A percentile compares a stretch with the other conserved stretches of the same genome.
Evolutionary conservation across 257 asterid genomes (phyloP).

Genomic region (Anisodus acutangulus): DNA sequence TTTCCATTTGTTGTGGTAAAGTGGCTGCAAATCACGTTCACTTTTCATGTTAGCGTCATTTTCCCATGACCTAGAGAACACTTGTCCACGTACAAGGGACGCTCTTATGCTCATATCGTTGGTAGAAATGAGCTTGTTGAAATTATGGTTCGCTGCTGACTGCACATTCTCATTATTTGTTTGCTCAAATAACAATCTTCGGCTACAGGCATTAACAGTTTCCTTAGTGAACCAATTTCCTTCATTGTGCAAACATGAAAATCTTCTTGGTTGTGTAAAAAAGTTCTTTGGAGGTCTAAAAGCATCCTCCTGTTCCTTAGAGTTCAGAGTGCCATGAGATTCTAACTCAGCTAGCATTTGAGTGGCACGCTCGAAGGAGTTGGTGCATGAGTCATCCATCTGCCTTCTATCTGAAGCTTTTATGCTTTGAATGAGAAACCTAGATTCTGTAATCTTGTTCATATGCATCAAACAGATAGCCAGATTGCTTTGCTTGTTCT

Average conservation of each 20-base stretch:
- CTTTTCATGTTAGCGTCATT: constrained; percentile 22
- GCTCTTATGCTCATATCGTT: not conserved
- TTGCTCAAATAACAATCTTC: constrained; percentile 37
- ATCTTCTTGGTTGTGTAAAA: constrained; percentile 61
- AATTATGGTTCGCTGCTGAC: not conserved
- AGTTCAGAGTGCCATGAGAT: not conserved
- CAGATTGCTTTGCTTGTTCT: constrained; percentile 89
- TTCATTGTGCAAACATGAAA: constrained; percentile 28
- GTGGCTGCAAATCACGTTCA: constrained; percentile 15
- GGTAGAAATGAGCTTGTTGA: constrained; percentile 17
- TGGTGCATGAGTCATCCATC: constrained; percentile 63
- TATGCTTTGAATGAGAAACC: constrained; percentile 71
- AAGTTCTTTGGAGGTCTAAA: constrained; percentile 44
- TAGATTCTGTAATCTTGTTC: constrained; percentile 80
- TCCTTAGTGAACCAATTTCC: constrained; percentile 25
- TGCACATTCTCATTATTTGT: constrained; percentile 22
- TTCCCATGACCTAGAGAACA: not conserved
- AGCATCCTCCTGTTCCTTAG: constrained; percentile 27
- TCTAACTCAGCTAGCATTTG: constrained; percentile 45
- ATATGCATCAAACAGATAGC: constrained; percentile 84
- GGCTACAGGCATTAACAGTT: constrained; percentile 25
- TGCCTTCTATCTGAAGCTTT: constrained; percentile 46
- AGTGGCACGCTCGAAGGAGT: constrained; percentile 60
- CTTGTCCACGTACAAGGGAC: not conserved
- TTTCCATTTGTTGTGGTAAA: not conserved